Percentiles rank a stretch among this genome's conserved stretches.
These are phyloP conservation scores for Hygrophila difformis DNA, from an alignment of 257 asterid genomes.

Conservation along the genomic window DNA sequence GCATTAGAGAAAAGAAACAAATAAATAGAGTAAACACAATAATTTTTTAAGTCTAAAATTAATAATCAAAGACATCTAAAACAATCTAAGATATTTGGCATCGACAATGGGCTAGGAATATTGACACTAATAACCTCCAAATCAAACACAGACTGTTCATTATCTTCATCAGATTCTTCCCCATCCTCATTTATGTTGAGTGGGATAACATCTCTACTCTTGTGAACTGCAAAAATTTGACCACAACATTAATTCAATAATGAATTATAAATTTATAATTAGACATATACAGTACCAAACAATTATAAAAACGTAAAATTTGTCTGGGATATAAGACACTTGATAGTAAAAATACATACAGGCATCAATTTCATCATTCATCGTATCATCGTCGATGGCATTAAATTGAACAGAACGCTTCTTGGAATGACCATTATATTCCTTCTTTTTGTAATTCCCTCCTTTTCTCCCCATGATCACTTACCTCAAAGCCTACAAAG, in stretches of 20 bases:
- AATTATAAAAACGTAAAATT: neutral
- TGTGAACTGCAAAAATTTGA: slow-evolving; percentile 73
- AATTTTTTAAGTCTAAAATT: neutral
- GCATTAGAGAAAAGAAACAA: neutral
- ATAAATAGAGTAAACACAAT: slow-evolving; percentile 5
- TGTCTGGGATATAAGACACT: too few relatives aligned
- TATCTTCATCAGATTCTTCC: slow-evolving; percentile 72
- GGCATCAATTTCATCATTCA: slow-evolving; percentile 57
- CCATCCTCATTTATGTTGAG: slow-evolving; percentile 46
- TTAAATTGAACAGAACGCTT: slow-evolving; percentile 14
- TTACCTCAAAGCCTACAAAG: too few relatives aligned
- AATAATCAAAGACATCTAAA: slow-evolving; percentile 3
- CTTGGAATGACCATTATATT: slow-evolving; percentile 16
- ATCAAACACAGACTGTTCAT: slow-evolving; percentile 65
- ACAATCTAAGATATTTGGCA: neutral
- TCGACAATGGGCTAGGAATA: neutral
- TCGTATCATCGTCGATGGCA: slow-evolving; percentile 42
- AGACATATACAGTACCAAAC: neutral
- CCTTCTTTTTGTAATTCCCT: slow-evolving; percentile 64
- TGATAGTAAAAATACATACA: slow-evolving; percentile 27
- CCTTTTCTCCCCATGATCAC: slow-evolving; percentile 49
- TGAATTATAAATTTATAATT: neutral
- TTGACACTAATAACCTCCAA: slow-evolving; percentile 46
- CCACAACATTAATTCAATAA: neutral
- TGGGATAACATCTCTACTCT: slow-evolving; percentile 71